phyloP scores from a whole-genome alignment of 2,329 filamentous ascomycete species.

The Penicillium sp. region DNA sequence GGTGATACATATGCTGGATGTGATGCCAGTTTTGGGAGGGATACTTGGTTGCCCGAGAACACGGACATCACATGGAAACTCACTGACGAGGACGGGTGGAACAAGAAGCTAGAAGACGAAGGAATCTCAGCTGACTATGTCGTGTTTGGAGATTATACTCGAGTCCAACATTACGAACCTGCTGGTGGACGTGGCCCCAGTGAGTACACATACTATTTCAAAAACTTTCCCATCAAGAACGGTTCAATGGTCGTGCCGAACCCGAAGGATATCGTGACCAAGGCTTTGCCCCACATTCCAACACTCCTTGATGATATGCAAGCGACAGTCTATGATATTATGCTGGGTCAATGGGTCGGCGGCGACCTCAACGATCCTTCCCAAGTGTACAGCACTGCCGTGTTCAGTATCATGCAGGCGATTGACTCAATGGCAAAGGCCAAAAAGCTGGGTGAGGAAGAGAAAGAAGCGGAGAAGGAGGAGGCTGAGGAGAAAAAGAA shows the following conservation, averaged over 20 bases:
- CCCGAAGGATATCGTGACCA: constrained; percentile 3
- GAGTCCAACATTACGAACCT: no score
- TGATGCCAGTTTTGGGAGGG: no score
- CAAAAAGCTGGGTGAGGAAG: not conserved
- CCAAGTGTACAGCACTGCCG: not conserved
- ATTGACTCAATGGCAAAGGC: constrained; percentile 1
- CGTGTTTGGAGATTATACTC: not conserved
- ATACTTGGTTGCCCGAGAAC: no score
- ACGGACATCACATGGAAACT: not conserved
- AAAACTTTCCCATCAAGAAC: constrained; percentile 1
- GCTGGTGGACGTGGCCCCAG: no score
- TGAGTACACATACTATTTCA: no score
- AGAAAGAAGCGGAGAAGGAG: not conserved
- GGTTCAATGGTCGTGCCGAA: constrained; percentile 3
- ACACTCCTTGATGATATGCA: not conserved
- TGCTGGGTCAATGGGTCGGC: not conserved
- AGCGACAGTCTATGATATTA: not conserved
- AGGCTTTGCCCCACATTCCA: not conserved
- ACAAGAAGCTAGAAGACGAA: not conserved
- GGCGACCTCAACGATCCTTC: not conserved
- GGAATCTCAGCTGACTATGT: not conserved
- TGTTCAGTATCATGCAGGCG: constrained; percentile 1
- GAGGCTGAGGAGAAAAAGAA: not conserved
- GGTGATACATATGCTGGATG: no score
- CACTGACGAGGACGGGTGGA: not conserved